These are phyloP conservation scores for Amphibolis antarctica DNA, from an alignment of 106 monocot genomes.

Conservation along the genomic window DNA sequence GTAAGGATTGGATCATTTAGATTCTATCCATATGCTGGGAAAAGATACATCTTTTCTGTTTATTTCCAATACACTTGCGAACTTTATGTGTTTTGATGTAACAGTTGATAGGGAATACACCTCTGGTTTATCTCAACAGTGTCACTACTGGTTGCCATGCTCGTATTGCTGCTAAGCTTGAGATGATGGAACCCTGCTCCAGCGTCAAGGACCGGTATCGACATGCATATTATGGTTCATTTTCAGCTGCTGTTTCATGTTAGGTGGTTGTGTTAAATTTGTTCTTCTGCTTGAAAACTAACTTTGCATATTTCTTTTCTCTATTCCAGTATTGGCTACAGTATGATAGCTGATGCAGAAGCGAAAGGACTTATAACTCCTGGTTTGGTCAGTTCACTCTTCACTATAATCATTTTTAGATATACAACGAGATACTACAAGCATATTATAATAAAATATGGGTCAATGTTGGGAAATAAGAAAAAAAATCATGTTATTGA, in stretches of 20 bases:
- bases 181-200: conserved; percentile 88
- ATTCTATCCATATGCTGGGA: not conserved
- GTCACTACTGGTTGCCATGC: conserved; percentile 46
- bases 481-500: too few species aligned
- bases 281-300: not conserved
- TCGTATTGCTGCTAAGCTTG: conserved; percentile 77
- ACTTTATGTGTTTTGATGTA: not conserved
- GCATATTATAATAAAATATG: too few species aligned
- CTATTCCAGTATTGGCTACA: conserved; percentile 70
- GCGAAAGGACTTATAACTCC: conserved; percentile 73
- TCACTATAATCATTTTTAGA: not conserved
- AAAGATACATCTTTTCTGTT: too few species aligned
- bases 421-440: too few species aligned
- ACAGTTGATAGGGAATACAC: conserved; percentile 82
- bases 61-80: not conserved
- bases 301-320: not conserved
- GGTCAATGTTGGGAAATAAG: too few species aligned
- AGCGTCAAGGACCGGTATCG: conserved; percentile 75
- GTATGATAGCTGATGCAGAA: conserved; percentile 92
- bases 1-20: not conserved
- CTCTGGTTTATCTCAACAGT: conserved; percentile 76
- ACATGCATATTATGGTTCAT: not conserved
- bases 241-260: not conserved
- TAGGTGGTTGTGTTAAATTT: not conserved
- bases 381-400: conserved; percentile 37